Percentiles rank a stretch among this genome's conserved stretches.
Evolutionary conservation across 2,329 filamentous ascomycete genomes (phyloP).

Genomic region (Stemphylium beticola): DNA sequence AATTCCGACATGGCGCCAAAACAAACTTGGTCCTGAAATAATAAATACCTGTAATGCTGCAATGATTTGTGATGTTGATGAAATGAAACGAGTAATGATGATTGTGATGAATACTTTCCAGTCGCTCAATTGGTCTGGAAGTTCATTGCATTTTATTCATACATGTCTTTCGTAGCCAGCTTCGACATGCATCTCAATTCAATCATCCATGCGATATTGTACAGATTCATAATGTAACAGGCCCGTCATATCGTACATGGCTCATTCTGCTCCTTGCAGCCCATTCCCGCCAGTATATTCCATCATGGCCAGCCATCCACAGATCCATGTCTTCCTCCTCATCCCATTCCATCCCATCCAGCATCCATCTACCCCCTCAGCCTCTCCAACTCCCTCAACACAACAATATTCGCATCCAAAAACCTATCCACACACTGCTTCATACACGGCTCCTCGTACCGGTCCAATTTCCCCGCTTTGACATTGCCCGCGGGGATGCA

Average conservation of each 20-base stretch:
- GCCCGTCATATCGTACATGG: constrained; percentile 17
- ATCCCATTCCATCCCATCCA: too few species aligned
- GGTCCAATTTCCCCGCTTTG: constrained; percentile 74
- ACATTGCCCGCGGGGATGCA: constrained; percentile 79
- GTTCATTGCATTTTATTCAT: neutral
- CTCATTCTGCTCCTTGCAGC: neutral
- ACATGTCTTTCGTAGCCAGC: neutral
- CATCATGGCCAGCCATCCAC: too few species aligned
- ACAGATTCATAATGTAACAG: constrained; percentile 6
- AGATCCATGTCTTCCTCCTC: too few species aligned
- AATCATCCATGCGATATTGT: constrained; percentile 8
- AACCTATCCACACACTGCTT: constrained; percentile 94
- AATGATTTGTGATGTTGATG: neutral
- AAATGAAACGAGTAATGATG: neutral
- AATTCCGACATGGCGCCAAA: constrained; percentile 42
- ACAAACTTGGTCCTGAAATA: constrained; percentile 12
- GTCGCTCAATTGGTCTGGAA: too few species aligned
- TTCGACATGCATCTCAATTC: neutral
- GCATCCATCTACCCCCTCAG: constrained; percentile 47
- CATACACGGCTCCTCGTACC: constrained; percentile 80
- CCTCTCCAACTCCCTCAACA: constrained; percentile 82
- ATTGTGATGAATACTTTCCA: too few species aligned
- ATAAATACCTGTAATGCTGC: neutral
- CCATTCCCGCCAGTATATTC: neutral
- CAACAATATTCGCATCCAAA: constrained; percentile 83